A percentile compares a stretch with the other conserved stretches of the same genome.
phyloP scores from a whole-genome alignment of 148 eudicot genomes.

The Gaultheria prostrata region DNA sequence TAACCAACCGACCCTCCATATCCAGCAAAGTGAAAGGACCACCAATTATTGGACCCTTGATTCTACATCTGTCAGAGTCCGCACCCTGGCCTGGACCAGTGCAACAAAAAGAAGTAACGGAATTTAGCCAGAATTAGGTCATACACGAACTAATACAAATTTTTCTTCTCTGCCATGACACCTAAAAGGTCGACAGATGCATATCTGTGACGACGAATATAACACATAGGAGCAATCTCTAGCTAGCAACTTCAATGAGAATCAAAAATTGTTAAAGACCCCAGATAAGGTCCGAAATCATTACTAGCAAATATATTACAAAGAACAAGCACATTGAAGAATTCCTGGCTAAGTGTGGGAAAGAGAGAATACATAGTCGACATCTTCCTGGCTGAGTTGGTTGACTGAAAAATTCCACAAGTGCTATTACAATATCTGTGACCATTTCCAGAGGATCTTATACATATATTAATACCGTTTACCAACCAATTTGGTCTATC shows the following conservation, averaged over 20 bases:
- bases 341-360: neutral
- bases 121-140: neutral
- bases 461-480: neutral
- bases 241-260: neutral
- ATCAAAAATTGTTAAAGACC: neutral
- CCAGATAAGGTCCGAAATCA: neutral
- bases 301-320: neutral
- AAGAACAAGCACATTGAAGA: neutral
- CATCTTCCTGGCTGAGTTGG: neutral
- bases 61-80: constrained; percentile 35
- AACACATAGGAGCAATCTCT: neutral
- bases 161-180: neutral
- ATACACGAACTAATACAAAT: neutral
- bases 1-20: constrained; percentile 54
- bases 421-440: neutral
- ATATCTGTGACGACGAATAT: neutral
- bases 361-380: neutral
- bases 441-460: neutral
- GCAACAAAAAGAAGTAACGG: constrained; percentile 15
- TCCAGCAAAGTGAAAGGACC: constrained; percentile 87
- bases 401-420: neutral
- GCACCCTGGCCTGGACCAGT: constrained; percentile 50
- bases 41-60: constrained; percentile 71
- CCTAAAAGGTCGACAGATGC: neutral
- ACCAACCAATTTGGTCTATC: neutral